Base-by-base conservation (phyloP, 2,329 filamentous ascomycete genomes). In the Epichloe baconii region DNA sequence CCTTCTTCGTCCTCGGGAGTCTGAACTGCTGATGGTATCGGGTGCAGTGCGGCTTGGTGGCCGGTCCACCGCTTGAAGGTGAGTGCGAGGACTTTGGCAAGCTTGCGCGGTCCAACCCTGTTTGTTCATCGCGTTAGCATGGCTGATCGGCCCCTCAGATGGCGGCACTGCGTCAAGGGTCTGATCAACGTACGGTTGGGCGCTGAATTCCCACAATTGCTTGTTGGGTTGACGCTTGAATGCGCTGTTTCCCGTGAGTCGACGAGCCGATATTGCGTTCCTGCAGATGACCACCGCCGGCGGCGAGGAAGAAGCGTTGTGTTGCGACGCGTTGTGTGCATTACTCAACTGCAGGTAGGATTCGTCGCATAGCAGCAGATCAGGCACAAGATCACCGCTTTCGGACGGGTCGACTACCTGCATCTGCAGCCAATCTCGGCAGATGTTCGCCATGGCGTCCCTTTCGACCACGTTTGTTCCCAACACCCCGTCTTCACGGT, bases 81-180 rank as follows among this genome's bases (percentile, higher is more conserved):
- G n/a, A 52, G 47, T 14, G 46, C 37, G 4, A 54, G 37, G n/a
- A 49, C 53, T 36, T 53, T 57, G 47, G 53, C 55, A 7, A 70
- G 59, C 49, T 68, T 69, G 15, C 65, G 65, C 5, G 67, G 66
- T 0, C 67, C 67, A 4, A 67, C 58, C 4, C 66, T 68, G n/a
- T 17, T 5, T 47, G 11, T 14, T 26, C 17, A 36, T 47, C 35
- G 14, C 17, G 21, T 47, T 38, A 47, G 46, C 21, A n/a, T 44
- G 15, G 21, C 21, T 44, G 4, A 11, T 12, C 19, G 26, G 26
- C 0, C 5, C 41, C 41, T 23, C 7, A 3, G 12, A 38, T 6
- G n/a, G 15, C 40, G 11, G 36, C 6, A 6, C 66, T 58, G 11
- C 41, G 19, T 1, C n/a, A 21, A 43, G 8, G 19, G 8, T 19